Percentiles rank a stretch among this genome's conserved stretches.
Conservation (phyloP, 2,329 filamentous ascomycete species). For the Intubia oerlemansii region DNA sequence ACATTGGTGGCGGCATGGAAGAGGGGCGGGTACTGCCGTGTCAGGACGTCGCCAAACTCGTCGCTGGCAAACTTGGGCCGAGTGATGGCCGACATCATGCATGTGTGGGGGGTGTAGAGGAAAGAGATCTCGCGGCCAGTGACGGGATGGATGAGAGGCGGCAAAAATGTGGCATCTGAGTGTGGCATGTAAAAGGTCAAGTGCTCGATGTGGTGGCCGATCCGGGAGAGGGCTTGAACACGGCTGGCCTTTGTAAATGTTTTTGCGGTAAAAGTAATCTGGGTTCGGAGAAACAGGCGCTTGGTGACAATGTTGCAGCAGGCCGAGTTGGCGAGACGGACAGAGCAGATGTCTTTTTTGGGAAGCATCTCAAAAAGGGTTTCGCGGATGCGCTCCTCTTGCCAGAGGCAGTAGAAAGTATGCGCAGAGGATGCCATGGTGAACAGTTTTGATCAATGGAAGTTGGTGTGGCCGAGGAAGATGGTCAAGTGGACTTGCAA, state of each 20-base stretch:
- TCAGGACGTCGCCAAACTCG: conserved; percentile 61
- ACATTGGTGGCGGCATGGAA: conserved; percentile 84
- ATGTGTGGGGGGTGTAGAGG: conserved; percentile 58
- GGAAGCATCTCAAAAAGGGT: conserved; percentile 26
- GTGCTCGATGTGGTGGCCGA: conserved; percentile 60
- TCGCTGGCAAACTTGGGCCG: conserved; percentile 61
- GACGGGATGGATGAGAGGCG: conserved; percentile 59
- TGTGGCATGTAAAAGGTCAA: conserved; percentile 63
- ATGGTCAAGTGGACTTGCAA: too few species aligned
- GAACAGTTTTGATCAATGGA: too few species aligned
- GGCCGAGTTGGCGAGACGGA: conserved; percentile 48
- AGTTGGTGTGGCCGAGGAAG: too few species aligned
- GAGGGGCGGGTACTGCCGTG: conserved; percentile 69
- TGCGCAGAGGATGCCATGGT: conserved; percentile 29
- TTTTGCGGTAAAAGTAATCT: conserved; percentile 48
- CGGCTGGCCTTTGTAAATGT: conserved; percentile 56
- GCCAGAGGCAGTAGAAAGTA: conserved; percentile 33
- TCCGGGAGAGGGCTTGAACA: conserved; percentile 51
- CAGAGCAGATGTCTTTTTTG: conserved; percentile 29
- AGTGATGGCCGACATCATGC: conserved; percentile 36
- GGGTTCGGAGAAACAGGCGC: conserved; percentile 45
- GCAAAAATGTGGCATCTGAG: conserved; percentile 56
- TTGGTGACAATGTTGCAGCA: conserved; percentile 50
- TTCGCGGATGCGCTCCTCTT: conserved; percentile 27
- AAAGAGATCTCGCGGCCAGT: conserved; percentile 64